These are phyloP conservation scores for Mycosarcoma maydis DNA, from an alignment of 1,284 basidiomycete genomes.

Conservation along the genomic window DNA sequence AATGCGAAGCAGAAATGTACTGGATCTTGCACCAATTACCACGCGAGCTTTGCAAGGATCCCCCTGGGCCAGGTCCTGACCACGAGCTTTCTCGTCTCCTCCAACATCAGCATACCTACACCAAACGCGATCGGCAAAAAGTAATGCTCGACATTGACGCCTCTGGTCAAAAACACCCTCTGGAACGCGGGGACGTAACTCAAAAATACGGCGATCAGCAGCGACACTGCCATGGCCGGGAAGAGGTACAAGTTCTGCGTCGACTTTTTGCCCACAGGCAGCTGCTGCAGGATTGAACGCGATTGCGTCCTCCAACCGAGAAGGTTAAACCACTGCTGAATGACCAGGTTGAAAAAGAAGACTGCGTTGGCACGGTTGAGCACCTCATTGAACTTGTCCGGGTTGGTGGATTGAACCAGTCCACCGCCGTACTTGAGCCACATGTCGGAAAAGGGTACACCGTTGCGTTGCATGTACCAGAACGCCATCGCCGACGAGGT, in stretches of 20 bases:
- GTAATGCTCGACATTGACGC: conserved; percentile 71
- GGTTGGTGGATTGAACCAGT: conserved; percentile 67
- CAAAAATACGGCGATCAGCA: conserved; percentile 47
- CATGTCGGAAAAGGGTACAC: conserved; percentile 63
- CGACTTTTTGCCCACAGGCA: conserved; percentile 25
- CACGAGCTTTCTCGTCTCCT: conserved; percentile 59
- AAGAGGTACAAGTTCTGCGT: conserved; percentile 45
- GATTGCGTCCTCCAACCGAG: conserved; percentile 70
- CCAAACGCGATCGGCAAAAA: conserved; percentile 70
- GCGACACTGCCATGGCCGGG: conserved; percentile 39
- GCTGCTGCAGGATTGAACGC: conserved; percentile 66
- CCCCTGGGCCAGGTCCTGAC: conserved; percentile 49
- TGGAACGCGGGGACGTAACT: conserved; percentile 39
- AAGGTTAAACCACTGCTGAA: conserved; percentile 74
- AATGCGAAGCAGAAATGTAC: too few relatives aligned
- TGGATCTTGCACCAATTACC: conserved; percentile 30
- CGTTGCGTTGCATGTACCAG: conserved; percentile 68
- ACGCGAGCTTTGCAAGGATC: conserved; percentile 53
- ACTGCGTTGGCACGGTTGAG: conserved; percentile 65
- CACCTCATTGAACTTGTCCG: conserved; percentile 66
- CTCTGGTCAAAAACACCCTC: conserved; percentile 21
- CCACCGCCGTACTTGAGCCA: conserved; percentile 71
- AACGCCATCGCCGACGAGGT: conserved; percentile 69
- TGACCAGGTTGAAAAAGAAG: conserved; percentile 74
- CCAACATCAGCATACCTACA: conserved; percentile 64